Conservation (phyloP, 2,329 filamentous ascomycete species). For the Dactylellina drechsleri region DNA sequence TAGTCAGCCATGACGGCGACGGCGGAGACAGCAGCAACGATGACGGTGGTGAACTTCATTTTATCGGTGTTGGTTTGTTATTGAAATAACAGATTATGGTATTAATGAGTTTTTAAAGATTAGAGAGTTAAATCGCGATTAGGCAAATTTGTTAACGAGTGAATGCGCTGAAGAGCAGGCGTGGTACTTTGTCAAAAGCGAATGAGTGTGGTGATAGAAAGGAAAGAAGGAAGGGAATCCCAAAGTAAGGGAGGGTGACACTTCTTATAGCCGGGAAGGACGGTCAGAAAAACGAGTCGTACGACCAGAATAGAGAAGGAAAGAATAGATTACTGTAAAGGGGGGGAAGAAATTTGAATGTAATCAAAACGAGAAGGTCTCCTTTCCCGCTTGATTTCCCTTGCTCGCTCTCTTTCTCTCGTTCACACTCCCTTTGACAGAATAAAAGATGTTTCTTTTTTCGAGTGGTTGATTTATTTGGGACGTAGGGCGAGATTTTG, state of each 20-base stretch:
- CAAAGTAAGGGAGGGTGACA: conserved; percentile 52
- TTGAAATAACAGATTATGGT: conserved; percentile 48
- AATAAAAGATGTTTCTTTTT: conserved; percentile 27
- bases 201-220: conserved; percentile 54
- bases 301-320: conserved; percentile 29
- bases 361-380: conserved; percentile 54
- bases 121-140: conserved; percentile 53
- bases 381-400: conserved; percentile 47
- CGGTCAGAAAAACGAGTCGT: conserved; percentile 44
- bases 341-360: conserved; percentile 42
- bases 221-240: conserved; percentile 39
- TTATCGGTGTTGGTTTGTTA: conserved; percentile 51
- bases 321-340: conserved; percentile 6
- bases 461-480: conserved; percentile 40
- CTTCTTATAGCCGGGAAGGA: conserved; percentile 48
- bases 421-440: conserved; percentile 1
- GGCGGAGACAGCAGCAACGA: conserved; percentile 43
- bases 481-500: conserved; percentile 51
- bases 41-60: conserved; percentile 54
- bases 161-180: conserved; percentile 55
- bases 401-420: too few species aligned
- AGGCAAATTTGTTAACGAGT: conserved; percentile 51
- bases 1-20: conserved; percentile 32
- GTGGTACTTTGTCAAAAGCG: conserved; percentile 55
- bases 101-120: conserved; percentile 39